Evolutionary conservation across 495 filamentous ascomycete species (phyloP), one percentile per base, ranked within the genome.

Genomic region (Neurospora sp.): DNA sequence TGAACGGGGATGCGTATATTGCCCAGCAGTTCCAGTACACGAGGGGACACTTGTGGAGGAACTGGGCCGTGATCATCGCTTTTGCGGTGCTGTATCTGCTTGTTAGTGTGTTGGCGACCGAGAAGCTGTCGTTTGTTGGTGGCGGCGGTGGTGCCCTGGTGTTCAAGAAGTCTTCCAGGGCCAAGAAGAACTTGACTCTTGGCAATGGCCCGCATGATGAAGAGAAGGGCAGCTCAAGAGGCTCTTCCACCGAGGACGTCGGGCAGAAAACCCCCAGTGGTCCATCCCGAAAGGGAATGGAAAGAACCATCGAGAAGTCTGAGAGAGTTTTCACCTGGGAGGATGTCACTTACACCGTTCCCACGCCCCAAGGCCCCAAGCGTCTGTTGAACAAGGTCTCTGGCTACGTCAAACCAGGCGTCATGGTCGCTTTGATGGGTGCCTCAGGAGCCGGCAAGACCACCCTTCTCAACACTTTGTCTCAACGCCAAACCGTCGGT

Each of bases 401-500:
- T 69, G 93, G 93, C 3, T 95, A 89, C 78, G 92, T 89, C 22
- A 94, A 93, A 80, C 93, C 93, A 1, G 93, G 93, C 20, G 82
- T 91, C 20, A 88, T 96, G 86, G 90, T 92, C 59, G 93, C 93
- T 6, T 80, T 95, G 31, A 93, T 96, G 88, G 94, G 94, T 68
- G 93, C 92, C 20, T 93, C 90, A 11, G 94, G 94, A 68, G 94
- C 94, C 22, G 94, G 92, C 40, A 92, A 92, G 78, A 91, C 90
- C 0, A 91, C 89, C 0, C 82, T 92, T 0, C 82, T 91, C 31
- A 86, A 92, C 80, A 86, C 87, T 0, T 79, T 97, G 18, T 89
- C 92, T 5, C 93, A 96, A 74, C 89, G 93, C 12, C 89, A 93
- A 78, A 89, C 85, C 20, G 87, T 87, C 75, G 94, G 94, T 37